Evolutionary conservation across 2,329 filamentous ascomycete genomes (phyloP), one percentile per base, ranked within the genome.

Genomic region (Fusarium incarnatum): DNA sequence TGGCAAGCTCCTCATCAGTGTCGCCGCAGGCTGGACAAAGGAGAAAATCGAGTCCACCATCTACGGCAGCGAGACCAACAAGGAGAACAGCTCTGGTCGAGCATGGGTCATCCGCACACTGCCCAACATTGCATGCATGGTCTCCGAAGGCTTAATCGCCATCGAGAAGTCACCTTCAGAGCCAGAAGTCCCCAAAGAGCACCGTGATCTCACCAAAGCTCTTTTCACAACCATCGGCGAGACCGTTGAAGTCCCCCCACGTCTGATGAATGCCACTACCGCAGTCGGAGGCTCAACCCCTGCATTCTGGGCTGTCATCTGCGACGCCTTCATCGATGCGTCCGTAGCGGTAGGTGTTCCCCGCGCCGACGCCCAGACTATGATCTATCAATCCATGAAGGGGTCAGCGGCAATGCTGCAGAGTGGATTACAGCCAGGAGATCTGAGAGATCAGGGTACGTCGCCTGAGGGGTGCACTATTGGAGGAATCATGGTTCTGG

Each of bases 381-480:
- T 89, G 85, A 86, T 87, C 60, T 85, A 86, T 15, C 88, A 90
- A 77, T 85, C 85, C 3, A 88, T 89, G 84, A 80, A 82, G 49
- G 88, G 88, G 1, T 86, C 87, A 0, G 85, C 87, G 0, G 83
- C 82, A 56, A 82, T 90, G 42, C 77, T 89, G 40, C 82, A 80
- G 30, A 77, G 73, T 47, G 86, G 86, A 1, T 82, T 88, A 68
- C 87, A 89, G 70, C 87, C 87, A 0, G 85, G 85, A 1, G 79
- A 87, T n/a, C 73, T 89, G 22, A 82, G 83, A 64, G 87, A 90
- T 53, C 87, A 88, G 76, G 86, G 88, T 0, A 85, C 82, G 2
- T 88, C 87, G 6, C 87, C 88, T 0, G 88, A 86, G 8, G 88
- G 88, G 0, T 89, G 87, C 72, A 89, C 88, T 1, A 88, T 89